Evolutionary conservation across 2,329 filamentous ascomycete species (phyloP).

Genomic region (Talaromyces sp.): DNA sequence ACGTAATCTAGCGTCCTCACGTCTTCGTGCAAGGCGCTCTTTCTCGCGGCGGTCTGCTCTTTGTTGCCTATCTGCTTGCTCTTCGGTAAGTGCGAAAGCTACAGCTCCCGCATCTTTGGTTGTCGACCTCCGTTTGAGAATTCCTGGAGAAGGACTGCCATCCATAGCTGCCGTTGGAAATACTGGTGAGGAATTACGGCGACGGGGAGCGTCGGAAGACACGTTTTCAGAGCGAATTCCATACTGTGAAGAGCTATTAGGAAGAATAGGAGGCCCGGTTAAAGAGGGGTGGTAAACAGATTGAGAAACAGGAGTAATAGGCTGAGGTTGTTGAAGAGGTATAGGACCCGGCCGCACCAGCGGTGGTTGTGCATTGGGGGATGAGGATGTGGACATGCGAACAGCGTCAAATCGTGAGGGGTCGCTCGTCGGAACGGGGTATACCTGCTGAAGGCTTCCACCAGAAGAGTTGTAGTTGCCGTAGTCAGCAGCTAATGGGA

Average conservation of each 20-base stretch:
- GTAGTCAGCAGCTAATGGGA: conserved; percentile 1
- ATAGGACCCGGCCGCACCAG: conserved; percentile 53
- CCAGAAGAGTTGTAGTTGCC: conserved; percentile 24
- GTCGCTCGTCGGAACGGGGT: conserved; percentile 63
- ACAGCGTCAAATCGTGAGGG: conserved; percentile 56
- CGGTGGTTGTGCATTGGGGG: conserved; percentile 20
- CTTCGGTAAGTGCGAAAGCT: conserved; percentile 53
- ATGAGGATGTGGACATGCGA: conserved; percentile 20
- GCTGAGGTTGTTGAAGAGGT: conserved; percentile 79
- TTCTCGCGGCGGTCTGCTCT: conserved; percentile 18
- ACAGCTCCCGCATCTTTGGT: conserved; percentile 40
- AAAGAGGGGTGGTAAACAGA: conserved; percentile 55
- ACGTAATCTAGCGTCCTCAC: conserved; percentile 10
- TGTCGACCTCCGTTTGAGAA: conserved; percentile 28
- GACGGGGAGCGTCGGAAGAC: conserved; percentile 20
- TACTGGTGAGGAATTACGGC: conserved; percentile 45
- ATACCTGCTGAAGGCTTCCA: conserved; percentile 53
- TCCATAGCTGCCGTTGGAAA: conserved; percentile 27
- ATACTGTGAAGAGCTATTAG: background rate
- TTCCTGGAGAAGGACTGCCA: conserved; percentile 15
- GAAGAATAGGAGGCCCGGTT: conserved; percentile 36
- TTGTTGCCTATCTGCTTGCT: conserved; percentile 48
- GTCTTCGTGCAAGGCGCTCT: conserved; percentile 8
- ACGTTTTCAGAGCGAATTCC: background rate
- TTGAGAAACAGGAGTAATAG: conserved; percentile 65